Base-by-base conservation (phyloP, 352 stramenopile species). In the Pythium brachiatum region DNA sequence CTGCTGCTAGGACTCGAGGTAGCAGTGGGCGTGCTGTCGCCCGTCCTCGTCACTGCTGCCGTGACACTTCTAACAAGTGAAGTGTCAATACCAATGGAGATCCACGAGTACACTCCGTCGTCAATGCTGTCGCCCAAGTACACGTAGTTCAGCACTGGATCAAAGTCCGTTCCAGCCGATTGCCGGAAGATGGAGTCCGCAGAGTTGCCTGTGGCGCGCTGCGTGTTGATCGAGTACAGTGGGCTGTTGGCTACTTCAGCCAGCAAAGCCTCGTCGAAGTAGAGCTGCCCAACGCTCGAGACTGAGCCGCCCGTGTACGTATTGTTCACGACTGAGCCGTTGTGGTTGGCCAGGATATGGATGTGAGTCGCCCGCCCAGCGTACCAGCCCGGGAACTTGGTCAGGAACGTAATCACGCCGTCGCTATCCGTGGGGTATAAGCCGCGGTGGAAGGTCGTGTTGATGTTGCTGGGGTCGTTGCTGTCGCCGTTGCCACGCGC, bases 131-230 rank as follows among this genome's bases (percentile, higher is more conserved):
- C 70, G 26, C 70, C 70, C 51, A 77, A 57, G 36, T 68, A 41
- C 27, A 68, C 63, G 57, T 77, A 74, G 60, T 77, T 51, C 18
- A 77, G 55, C 20, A 77, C 48, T 12, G 70, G 70, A 36, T 77
- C 70, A 39, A 72, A 77, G 18, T 56, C 32, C n/a, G 36, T 44
- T 4, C 55, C 53, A 3, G 64, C 60, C n/a, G 65, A 58, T 46
- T 77, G 55, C 18, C 52, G 50, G 7, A 78, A 44, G 44, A 73
- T 71, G n/a, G 8, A 25, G 52, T 78, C 67, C n/a, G 62, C 55
- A 0, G 57, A 51, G 46, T 73, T 78, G 2, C 38, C 60, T 18
- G 67, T 78, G 41, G 73, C 0, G 23, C 61, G 44, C 53, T 71
- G 60, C 23, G 48, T 68, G 67, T 75, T 78, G 53, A 62, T 65